Evolutionary conservation across 305 asterid species (phyloP).

Genomic region (Fraxinus floribunda): DNA sequence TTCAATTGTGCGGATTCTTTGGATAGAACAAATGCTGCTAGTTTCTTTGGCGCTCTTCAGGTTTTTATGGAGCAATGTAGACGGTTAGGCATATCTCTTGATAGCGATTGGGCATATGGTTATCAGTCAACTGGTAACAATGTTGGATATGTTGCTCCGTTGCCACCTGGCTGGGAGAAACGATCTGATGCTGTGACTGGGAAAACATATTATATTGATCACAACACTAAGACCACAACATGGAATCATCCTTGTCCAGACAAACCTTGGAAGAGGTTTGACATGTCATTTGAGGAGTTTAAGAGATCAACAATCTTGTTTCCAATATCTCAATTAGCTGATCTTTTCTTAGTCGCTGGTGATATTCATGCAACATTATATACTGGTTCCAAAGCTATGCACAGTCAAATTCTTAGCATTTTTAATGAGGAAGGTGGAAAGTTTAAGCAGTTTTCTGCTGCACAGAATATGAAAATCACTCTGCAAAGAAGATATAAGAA

Average conservation of each 20-base stretch:
- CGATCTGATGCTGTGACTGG: conserved; percentile 94
- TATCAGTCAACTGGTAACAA: conserved; percentile 62
- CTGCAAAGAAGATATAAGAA: conserved; percentile 95
- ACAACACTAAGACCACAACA: conserved; percentile 94
- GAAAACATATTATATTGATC: conserved; percentile 90
- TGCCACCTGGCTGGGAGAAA: conserved; percentile 99
- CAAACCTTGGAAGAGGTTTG: conserved; percentile 99
- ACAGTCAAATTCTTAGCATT: conserved; percentile 98
- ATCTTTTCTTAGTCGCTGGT: conserved; percentile 84
- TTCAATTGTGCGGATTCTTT: conserved; percentile 97
- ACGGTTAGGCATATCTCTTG: conserved; percentile 94
- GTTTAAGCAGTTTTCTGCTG: conserved; percentile 96
- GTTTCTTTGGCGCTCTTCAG: conserved; percentile 98
- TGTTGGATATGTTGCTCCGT: conserved; percentile 86
- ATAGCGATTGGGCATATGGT: conserved; percentile 77
- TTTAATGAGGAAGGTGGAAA: conserved; percentile 93
- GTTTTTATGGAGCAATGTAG: conserved; percentile 96
- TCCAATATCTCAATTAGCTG: conserved; percentile 87
- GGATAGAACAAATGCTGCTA: conserved; percentile 99
- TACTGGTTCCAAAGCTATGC: conserved; percentile 99
- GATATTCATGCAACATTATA: conserved; percentile 94
- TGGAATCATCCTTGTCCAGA: conserved; percentile 99
- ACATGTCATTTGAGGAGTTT: conserved; percentile 95
- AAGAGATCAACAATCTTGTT: conserved; percentile 92
- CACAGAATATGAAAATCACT: conserved; percentile 95